Conservation (phyloP, 148 eudicot genomes). For the Fallopia convolvulus region DNA sequence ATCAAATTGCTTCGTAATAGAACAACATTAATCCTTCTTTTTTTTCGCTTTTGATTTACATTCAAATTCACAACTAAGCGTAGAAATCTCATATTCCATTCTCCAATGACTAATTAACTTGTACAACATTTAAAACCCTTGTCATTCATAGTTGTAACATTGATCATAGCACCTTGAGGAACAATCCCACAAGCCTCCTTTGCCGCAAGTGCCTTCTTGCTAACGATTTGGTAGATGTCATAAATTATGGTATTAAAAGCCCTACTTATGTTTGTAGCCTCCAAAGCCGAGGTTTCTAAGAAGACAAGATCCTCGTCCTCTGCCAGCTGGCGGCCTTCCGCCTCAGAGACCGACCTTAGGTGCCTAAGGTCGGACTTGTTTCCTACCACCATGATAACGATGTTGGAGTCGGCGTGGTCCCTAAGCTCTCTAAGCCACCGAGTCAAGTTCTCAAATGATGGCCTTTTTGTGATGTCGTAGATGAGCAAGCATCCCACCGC, state of each 20-base stretch:
- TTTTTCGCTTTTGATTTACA: background rate
- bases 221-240: conserved; percentile 8
- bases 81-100: background rate
- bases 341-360: conserved; percentile 7
- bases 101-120: background rate
- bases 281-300: conserved; percentile 11
- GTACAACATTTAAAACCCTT: background rate
- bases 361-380: conserved; percentile 7
- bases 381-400: conserved; percentile 4
- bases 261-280: background rate
- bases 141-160: background rate
- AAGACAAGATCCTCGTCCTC: background rate
- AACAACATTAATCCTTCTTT: background rate
- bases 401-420: conserved; percentile 8
- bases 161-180: background rate
- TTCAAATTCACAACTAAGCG: background rate
- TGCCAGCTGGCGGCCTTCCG: background rate
- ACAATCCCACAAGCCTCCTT: background rate
- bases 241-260: conserved; percentile 4
- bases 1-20: too few species aligned
- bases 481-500: conserved; percentile 5
- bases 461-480: conserved; percentile 5
- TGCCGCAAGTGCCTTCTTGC: conserved; percentile 1
- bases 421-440: conserved; percentile 4
- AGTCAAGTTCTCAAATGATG: background rate